Conservation (phyloP, 129 eudicot species). For the Deinandra increscens region DNA sequence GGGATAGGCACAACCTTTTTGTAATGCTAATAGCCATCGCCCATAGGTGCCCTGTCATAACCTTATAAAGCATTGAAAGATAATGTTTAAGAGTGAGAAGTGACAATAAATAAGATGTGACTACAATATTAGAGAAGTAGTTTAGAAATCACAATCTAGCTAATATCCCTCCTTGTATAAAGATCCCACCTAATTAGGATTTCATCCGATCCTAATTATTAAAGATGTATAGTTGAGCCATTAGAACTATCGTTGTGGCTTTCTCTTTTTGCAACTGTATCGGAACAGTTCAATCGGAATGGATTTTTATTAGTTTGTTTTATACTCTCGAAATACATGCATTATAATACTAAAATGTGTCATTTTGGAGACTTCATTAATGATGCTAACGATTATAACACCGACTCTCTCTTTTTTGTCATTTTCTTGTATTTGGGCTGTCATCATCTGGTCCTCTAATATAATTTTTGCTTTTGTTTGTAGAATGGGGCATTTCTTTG, state of each 20-base stretch:
- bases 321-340: background rate
- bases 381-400: background rate
- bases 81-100: background rate
- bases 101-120: conserved; percentile 9
- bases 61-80: background rate
- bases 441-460: conserved; percentile 16
- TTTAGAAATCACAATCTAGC: background rate
- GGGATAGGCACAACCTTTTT: background rate
- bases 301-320: background rate
- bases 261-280: background rate
- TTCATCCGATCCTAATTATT: background rate
- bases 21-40: background rate
- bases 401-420: background rate
- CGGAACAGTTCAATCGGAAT: background rate
- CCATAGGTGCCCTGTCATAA: background rate
- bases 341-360: background rate
- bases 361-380: background rate
- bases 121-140: background rate
- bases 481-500: conserved; percentile 77
- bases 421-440: background rate
- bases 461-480: conserved; percentile 14
- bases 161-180: background rate
- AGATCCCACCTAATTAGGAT: background rate
- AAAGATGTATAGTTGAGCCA: conserved; percentile 6
- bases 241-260: conserved; percentile 4